Conservation (phyloP, 2,329 filamentous ascomycete species). For the Aureobasidium vineae region DNA sequence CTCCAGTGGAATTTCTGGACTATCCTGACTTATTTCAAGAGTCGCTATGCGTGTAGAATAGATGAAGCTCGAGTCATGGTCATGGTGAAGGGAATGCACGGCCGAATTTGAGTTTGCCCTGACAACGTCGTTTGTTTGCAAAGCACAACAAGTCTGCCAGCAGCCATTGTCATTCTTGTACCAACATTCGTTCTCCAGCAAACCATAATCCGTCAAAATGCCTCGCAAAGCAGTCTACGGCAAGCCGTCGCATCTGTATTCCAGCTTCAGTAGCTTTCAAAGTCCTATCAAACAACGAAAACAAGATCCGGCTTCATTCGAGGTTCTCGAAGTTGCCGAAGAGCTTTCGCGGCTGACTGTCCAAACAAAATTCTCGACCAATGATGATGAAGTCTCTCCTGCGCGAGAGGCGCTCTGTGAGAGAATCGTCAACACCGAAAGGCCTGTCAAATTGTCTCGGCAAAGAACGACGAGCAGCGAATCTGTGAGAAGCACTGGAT, state of each 20-base stretch:
- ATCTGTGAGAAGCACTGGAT: conserved; percentile 13
- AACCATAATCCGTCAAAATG: conserved; percentile 31
- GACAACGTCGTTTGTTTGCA: conserved; percentile 26
- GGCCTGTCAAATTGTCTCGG: conserved; percentile 7
- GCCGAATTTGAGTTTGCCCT: conserved; percentile 13
- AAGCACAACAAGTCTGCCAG: conserved; percentile 11
- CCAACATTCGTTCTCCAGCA: conserved; percentile 3
- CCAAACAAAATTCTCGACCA: conserved; percentile 8
- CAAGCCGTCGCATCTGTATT: conserved; percentile 39
- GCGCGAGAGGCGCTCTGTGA: conserved; percentile 10
- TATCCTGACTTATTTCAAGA: conserved; percentile 8
- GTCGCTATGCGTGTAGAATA: conserved; percentile 7
- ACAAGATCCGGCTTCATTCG: conserved; percentile 24
- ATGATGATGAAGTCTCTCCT: neutral
- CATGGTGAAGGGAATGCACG: neutral
- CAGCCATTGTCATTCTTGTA: neutral
- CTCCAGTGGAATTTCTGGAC: neutral
- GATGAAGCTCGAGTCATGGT: conserved; percentile 23
- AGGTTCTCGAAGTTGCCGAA: conserved; percentile 34
- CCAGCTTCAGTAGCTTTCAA: conserved; percentile 31
- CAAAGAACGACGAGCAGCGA: conserved; percentile 11
- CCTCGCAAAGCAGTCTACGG: conserved; percentile 43
- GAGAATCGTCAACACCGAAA: conserved; percentile 14
- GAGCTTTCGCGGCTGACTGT: conserved; percentile 33
- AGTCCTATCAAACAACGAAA: conserved; percentile 31